These are phyloP conservation scores for Linnemannia exigua DNA, from an alignment of 192 early-diverging fungal genomes.

Conservation along the genomic window DNA sequence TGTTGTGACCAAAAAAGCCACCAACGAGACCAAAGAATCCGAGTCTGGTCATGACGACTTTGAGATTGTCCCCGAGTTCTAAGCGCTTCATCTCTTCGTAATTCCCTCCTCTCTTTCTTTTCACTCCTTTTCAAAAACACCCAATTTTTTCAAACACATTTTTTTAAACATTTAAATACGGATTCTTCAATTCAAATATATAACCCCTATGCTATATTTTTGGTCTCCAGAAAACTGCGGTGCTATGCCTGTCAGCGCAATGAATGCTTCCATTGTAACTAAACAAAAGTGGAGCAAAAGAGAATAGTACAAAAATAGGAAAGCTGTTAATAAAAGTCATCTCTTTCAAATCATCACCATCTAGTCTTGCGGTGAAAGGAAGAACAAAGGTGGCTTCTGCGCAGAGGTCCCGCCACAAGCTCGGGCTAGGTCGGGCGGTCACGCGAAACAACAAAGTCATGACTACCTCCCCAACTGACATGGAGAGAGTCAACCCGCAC, in stretches of 20 bases:
- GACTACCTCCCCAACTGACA: constrained; percentile 36
- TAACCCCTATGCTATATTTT: no score
- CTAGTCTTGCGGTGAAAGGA: constrained; percentile 21
- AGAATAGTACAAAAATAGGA: not conserved
- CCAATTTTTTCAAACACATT: no score
- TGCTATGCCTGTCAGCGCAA: no score
- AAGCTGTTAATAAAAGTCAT: constrained; percentile 18
- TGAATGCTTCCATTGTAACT: constrained; percentile 33
- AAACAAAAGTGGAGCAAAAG: no score
- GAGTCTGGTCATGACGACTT: constrained; percentile 23
- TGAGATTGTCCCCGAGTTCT: constrained; percentile 26
- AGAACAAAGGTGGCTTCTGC: constrained; percentile 49
- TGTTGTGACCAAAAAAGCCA: not conserved
- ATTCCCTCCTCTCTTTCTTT: no score
- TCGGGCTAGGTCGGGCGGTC: constrained; percentile 43
- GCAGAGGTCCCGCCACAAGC: constrained; percentile 38
- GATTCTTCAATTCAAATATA: no score
- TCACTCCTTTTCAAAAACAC: no score
- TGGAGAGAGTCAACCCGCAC: constrained; percentile 35
- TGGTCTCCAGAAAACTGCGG: no score
- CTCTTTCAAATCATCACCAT: constrained; percentile 8
- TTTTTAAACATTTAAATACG: no score
- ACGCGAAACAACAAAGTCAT: constrained; percentile 51
- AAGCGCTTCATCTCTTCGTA: not conserved
- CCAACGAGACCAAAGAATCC: not conserved